Evolutionary conservation across 495 filamentous ascomycete species (phyloP).

Genomic region (Mytilinidion resinicola): DNA sequence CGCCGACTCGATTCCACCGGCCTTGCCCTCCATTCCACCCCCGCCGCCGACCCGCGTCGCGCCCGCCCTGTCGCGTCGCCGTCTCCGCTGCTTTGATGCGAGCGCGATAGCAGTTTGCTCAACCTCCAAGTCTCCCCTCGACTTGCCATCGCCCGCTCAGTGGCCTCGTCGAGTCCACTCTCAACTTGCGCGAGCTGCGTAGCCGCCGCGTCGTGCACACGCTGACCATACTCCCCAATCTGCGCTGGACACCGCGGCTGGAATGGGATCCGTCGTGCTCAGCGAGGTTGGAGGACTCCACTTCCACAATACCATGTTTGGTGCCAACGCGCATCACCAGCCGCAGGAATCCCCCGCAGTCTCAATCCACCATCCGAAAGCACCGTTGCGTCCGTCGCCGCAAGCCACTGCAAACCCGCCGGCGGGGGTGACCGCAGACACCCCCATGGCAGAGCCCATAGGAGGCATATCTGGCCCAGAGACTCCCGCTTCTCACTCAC

Average conservation of each 20-base stretch:
- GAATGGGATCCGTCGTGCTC: slow-evolving; percentile 32
- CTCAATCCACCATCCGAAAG: slow-evolving; percentile 14
- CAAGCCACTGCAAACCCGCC: slow-evolving; percentile 15
- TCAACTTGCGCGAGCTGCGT: not conserved
- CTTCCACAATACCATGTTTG: slow-evolving; percentile 45
- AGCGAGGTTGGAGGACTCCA: slow-evolving; percentile 28
- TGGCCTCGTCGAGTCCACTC: not conserved
- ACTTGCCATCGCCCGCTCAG: not conserved
- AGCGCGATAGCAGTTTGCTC: not conserved
- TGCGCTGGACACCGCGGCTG: slow-evolving; percentile 9
- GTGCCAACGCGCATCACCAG: slow-evolving; percentile 41
- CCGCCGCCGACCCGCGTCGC: no score
- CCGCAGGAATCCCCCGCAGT: slow-evolving; percentile 25
- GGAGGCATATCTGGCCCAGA: slow-evolving; percentile 10
- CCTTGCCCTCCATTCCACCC: no score
- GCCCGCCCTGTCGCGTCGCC: not conserved
- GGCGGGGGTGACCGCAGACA: slow-evolving; percentile 15
- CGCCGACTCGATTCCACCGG: no score
- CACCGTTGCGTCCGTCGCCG: slow-evolving; percentile 13
- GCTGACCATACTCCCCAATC: slow-evolving; percentile 1
- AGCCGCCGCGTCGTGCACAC: not conserved
- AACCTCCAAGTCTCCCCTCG: not conserved
- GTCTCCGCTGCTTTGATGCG: not conserved
- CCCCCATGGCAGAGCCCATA: slow-evolving; percentile 27
- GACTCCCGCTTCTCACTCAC: slow-evolving; percentile 13